phyloP scores from a whole-genome alignment of 1,284 basidiomycete species.

The Fistulinella cinereoalba region DNA sequence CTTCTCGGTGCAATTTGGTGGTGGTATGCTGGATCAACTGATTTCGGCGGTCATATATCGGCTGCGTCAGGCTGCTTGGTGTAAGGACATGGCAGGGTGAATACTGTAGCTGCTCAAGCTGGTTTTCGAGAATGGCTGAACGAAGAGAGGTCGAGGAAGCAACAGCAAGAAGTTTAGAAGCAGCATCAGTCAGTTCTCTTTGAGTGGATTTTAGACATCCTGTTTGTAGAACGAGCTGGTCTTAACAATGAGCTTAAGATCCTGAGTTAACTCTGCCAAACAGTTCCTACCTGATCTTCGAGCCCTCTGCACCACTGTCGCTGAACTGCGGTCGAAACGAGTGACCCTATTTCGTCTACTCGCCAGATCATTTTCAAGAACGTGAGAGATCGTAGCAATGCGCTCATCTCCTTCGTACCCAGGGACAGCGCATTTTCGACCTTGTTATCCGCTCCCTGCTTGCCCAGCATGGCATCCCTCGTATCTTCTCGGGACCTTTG shows the following conservation, averaged over 20 bases:
- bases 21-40: constrained; percentile 63
- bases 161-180: constrained; percentile 41
- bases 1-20: constrained; percentile 61
- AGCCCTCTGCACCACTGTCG: constrained; percentile 63
- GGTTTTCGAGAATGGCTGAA: constrained; percentile 69
- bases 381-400: constrained; percentile 52
- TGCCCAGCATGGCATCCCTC: constrained; percentile 38
- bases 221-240: constrained; percentile 66
- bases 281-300: constrained; percentile 55
- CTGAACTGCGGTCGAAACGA: constrained; percentile 53
- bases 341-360: constrained; percentile 68
- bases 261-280: neutral
- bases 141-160: constrained; percentile 41
- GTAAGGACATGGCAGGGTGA: constrained; percentile 51
- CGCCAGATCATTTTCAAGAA: constrained; percentile 68
- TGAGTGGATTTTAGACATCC: constrained; percentile 65
- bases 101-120: constrained; percentile 53
- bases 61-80: constrained; percentile 50
- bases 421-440: constrained; percentile 48
- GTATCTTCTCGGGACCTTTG: constrained; percentile 35
- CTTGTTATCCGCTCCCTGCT: constrained; percentile 37
- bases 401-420: constrained; percentile 49
- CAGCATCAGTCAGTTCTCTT: constrained; percentile 42
- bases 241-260: constrained; percentile 2
- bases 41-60: constrained; percentile 52